Base-by-base conservation (phyloP, 441 rosid genomes). In the Gossypium davidsonii region DNA sequence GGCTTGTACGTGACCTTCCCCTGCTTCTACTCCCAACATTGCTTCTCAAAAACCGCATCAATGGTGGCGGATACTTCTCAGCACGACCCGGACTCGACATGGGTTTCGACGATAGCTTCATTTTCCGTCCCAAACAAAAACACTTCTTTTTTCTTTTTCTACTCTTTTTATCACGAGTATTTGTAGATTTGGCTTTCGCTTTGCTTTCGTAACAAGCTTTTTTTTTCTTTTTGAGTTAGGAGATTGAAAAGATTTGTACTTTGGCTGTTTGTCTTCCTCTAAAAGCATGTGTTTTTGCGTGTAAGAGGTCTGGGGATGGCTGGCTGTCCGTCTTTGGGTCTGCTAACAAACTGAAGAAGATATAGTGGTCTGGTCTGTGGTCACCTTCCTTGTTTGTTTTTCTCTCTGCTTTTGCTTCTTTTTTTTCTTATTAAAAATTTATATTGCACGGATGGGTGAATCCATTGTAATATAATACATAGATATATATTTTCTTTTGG, bases 21-120 rank as follows among this genome's bases (percentile, higher is more conserved):
- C 90, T 87, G 83, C 96, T 89, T 76, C 85, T 83, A 77, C 92
- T 88, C 9, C 91, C 88, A 25, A 57, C 84, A 74, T 84, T 88
- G 77, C 85, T 90, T 63, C 90, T 85, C 83, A 90, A 65, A 66
- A 91, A 87, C 73, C 95, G 83, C 97, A 90, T 87, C 75, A 91
- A 81, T 60, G 97, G 97, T 52, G 93, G 90, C 59, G 93, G 94
- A 56, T 86, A 92, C 81, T 92, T 92, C 77, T 92, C 96, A 0
- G 91, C 74, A 84, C 94, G 94, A 73, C 95, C 92, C 80, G 97
- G 98, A 80, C 98, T 93, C 4, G 91, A 86, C n/a, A 80, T 83
- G 84, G 94, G 82, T 79, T 88, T 90, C 15, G 86, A 53, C 0
- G 84, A 74, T 5, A 85, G 61, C 89, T 86, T 90, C 90, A 81